phyloP scores from a whole-genome alignment of 2,329 filamentous ascomycete species.

The Xylaria sp. region DNA sequence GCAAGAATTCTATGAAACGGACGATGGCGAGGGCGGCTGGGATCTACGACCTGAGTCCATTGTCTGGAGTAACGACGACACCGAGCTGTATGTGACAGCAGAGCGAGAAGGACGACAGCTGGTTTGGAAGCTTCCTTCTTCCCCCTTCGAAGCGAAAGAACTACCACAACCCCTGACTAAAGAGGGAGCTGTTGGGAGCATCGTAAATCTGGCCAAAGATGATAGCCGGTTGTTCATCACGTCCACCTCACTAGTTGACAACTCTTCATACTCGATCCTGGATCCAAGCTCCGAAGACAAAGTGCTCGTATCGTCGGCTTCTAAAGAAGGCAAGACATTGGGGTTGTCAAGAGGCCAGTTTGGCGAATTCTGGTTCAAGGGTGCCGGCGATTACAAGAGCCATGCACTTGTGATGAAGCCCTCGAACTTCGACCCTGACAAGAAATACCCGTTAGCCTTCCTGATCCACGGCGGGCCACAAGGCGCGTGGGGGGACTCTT shows the following conservation, averaged over 20 bases:
- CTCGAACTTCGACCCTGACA: slow-evolving; percentile 72
- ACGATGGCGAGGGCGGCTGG: slow-evolving; percentile 72
- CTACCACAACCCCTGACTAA: slow-evolving; percentile 62
- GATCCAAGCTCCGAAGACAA: slow-evolving; percentile 56
- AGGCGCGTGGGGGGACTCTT: slow-evolving; percentile 77
- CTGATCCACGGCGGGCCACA: slow-evolving; percentile 88
- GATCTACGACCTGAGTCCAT: slow-evolving; percentile 68
- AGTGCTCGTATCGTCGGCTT: slow-evolving; percentile 69
- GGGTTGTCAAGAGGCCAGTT: slow-evolving; percentile 73
- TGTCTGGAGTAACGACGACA: slow-evolving; percentile 68
- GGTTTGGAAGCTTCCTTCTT: slow-evolving; percentile 71
- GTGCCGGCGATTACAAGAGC: slow-evolving; percentile 71
- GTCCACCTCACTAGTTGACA: slow-evolving; percentile 77
- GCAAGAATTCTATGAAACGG: slow-evolving; percentile 70
- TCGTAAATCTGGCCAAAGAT: slow-evolving; percentile 62
- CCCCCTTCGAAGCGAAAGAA: slow-evolving; percentile 60
- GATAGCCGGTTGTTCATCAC: slow-evolving; percentile 69
- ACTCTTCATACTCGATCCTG: slow-evolving; percentile 73
- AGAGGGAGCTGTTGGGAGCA: slow-evolving; percentile 65
- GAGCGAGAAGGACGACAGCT: slow-evolving; percentile 74
- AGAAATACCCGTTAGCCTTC: slow-evolving; percentile 83
- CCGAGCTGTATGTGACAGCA: slow-evolving; percentile 76
- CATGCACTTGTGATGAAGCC: slow-evolving; percentile 77
- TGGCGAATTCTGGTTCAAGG: slow-evolving; percentile 75
- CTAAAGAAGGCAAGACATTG: slow-evolving; percentile 73